phyloP scores from a whole-genome alignment of 2,329 filamentous ascomycete species.

The Biscogniauxia sp. region DNA sequence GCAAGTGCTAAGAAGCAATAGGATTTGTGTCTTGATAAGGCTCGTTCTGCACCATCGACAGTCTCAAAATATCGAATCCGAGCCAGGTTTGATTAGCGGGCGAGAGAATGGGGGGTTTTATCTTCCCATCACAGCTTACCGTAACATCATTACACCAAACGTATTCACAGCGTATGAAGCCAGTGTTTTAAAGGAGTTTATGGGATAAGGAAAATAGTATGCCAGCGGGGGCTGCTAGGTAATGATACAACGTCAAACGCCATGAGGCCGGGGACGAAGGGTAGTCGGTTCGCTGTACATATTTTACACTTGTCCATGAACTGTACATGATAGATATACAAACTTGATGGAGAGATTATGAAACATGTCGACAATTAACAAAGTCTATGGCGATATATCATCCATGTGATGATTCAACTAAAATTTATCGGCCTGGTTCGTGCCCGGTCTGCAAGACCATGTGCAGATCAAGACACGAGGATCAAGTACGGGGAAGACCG shows the following conservation, averaged over 20 bases:
- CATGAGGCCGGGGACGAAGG: neutral
- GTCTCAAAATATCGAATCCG: neutral
- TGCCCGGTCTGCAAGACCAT: no score
- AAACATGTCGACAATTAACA: neutral
- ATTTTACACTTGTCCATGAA: neutral
- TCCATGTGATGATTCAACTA: neutral
- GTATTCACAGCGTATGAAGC: neutral
- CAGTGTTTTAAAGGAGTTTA: neutral
- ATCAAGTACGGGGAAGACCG: no score
- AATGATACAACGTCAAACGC: neutral
- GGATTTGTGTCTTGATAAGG: neutral
- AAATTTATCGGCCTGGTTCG: no score
- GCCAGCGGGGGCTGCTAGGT: neutral
- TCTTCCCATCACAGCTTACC: neutral
- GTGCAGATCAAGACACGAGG: no score
- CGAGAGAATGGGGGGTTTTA: neutral
- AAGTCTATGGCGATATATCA: neutral
- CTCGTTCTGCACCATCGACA: neutral
- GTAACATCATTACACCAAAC: neutral
- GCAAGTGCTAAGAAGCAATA: slow-evolving; percentile 2
- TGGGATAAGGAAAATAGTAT: neutral
- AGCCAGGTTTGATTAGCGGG: neutral
- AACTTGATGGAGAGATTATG: neutral
- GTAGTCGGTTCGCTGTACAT: neutral
- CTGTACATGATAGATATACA: neutral